These are phyloP conservation scores for Podila epigama DNA, from an alignment of 192 early-diverging fungal species.

Conservation along the genomic window DNA sequence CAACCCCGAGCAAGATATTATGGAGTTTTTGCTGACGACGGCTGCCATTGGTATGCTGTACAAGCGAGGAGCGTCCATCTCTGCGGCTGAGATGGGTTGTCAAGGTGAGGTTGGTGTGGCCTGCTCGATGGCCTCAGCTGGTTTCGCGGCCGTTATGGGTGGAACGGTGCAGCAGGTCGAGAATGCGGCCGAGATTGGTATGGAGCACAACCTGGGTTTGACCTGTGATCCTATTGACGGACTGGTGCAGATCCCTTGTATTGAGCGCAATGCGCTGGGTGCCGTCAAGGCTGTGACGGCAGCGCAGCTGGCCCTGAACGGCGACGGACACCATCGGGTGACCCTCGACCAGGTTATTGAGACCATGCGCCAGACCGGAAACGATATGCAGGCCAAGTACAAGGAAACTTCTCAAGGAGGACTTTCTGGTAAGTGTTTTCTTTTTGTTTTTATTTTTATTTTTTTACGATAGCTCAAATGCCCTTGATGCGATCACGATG, in stretches of 20 bases:
- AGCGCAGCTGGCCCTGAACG: conserved; percentile 93
- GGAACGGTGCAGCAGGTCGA: conserved; percentile 89
- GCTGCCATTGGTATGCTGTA: conserved; percentile 97
- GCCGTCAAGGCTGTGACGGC: conserved; percentile 97
- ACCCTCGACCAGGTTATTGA: conserved; percentile 96
- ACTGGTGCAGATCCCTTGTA: conserved; percentile 95
- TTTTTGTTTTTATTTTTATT: background rate
- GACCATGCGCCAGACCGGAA: conserved; percentile 92
- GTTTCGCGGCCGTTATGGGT: conserved; percentile 96
- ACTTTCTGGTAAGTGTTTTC: conserved; percentile 75
- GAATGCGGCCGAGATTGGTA: conserved; percentile 97
- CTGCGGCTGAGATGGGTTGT: conserved; percentile 96
- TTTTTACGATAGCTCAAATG: background rate
- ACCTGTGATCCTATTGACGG: conserved; percentile 93
- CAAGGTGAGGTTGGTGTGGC: conserved; percentile 98
- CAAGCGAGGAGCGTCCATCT: conserved; percentile 94
- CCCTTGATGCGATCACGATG: background rate
- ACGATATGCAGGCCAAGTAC: conserved; percentile 95
- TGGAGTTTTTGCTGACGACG: conserved; percentile 92
- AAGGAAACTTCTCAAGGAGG: conserved; percentile 97
- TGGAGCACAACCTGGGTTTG: conserved; percentile 87
- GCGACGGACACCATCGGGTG: conserved; percentile 90
- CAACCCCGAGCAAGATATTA: conserved; percentile 82
- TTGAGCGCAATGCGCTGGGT: conserved; percentile 93
- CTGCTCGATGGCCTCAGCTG: conserved; percentile 96